Base-by-base conservation (phyloP, 441 rosid genomes). In the Syzygium syzygioides region DNA sequence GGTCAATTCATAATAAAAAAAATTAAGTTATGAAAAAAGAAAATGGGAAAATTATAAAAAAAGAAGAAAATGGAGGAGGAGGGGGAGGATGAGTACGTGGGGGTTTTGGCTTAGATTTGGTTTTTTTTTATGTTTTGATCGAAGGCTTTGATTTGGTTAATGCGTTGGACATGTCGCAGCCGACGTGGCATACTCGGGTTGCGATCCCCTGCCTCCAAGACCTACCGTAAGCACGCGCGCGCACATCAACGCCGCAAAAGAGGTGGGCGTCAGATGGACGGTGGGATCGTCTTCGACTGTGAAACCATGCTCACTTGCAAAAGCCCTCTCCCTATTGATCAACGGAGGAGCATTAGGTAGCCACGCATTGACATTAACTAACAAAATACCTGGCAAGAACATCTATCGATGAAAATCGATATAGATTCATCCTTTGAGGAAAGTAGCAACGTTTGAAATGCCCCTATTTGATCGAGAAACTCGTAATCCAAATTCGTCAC, bases 71-170 rank as follows among this genome's bases (percentile, higher is more conserved):
- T 45, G 52, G n/a, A 34, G 17, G 52, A 5, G 32, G 20, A 30
- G 14, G 55, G 15, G 57, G 54, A 57, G 71, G 87, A 88, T 54
- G 87, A 89, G 89, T 50, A 87, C 89, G 86, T 86, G 60, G 85
- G 89, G 87, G 87, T 90, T 86, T 45, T 0, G 91, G 92, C 89
- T 91, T 88, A 88, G 93, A 92, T 87, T 88, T 26, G 30, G 87
- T 17, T 7, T 45, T 7, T 45, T 45, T 45, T 45, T 45, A n/a
- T 32, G 7, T 45, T 7, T 41, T 6, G 48, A 45, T 45, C 48
- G 48, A 45, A 45, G 86, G 59, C 53, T 84, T 14, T 53, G 86
- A 84, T 84, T 84, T 54, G 86, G 55, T 28, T 45, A 23, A 37
- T 50, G 87, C 3, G 55, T 86, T 20, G 87, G 79, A 26, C 79